These are phyloP conservation scores for Rosa multiflora DNA, from an alignment of 306 rosid species.

Conservation along the genomic window DNA sequence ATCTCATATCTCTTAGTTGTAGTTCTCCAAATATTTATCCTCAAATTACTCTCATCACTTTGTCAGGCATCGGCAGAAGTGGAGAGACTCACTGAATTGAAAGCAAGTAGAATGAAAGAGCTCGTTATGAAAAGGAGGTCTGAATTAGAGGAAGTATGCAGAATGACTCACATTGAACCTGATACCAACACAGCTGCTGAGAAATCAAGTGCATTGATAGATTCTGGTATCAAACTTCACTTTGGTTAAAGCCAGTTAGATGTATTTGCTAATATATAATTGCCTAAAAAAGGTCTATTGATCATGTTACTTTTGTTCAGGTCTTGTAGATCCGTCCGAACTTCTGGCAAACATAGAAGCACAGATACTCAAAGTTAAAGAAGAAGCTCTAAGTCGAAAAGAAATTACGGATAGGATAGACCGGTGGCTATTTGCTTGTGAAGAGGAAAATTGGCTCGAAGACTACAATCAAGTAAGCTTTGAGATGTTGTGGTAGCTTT, in stretches of 20 bases:
- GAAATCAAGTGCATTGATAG: constrained; percentile 88
- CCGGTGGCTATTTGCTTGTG: constrained; percentile 90
- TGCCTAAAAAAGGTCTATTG: neutral
- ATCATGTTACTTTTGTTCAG: constrained; percentile 39
- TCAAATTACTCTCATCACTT: constrained; percentile 18
- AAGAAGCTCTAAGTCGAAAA: constrained; percentile 83
- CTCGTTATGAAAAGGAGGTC: constrained; percentile 86
- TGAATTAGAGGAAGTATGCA: constrained; percentile 87
- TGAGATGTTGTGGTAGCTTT: constrained; percentile 12
- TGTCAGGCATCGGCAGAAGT: constrained; percentile 86
- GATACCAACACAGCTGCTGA: constrained; percentile 86
- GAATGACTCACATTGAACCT: constrained; percentile 75
- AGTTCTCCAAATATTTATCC: constrained; percentile 1
- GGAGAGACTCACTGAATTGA: constrained; percentile 73
- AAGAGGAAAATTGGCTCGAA: constrained; percentile 98
- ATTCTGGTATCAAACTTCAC: constrained; percentile 58
- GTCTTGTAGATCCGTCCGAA: constrained; percentile 88
- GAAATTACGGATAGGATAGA: constrained; percentile 87
- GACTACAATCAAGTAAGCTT: constrained; percentile 80
- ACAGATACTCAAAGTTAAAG: constrained; percentile 70
- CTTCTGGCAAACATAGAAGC: constrained; percentile 82
- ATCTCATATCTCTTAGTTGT: constrained; percentile 13
- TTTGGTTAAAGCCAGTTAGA: neutral
- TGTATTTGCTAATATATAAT: neutral
- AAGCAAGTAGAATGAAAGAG: constrained; percentile 97